Evolutionary conservation across 1,284 basidiomycete species (phyloP), one percentile per base, ranked within the genome.

Genomic region (Crepidotus sp.): DNA sequence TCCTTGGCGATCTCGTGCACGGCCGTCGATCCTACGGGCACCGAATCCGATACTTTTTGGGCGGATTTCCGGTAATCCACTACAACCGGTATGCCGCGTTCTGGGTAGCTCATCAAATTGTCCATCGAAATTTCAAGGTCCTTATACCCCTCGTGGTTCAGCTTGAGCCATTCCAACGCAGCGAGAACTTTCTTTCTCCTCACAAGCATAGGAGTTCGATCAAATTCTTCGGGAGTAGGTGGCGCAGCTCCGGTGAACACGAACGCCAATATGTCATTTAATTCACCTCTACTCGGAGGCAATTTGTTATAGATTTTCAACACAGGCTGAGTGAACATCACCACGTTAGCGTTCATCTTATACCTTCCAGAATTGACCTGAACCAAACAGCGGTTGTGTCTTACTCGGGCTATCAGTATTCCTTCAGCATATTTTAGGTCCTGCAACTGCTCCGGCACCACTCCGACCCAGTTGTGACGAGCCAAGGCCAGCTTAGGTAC

Each of bases 111-210:
- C 2, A 7, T 7, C 11, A 45, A 15, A 21, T 45, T 36, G 4
- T 33, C 15, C 26, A 52, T 40, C 13, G 50, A 55, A 14, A 55
- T 51, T 13, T 34, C 51, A 0, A 60, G 18, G 45, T 68, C 61
- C 17, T n/a, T 25, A 45, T 70, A 70, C 37, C 62, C 63, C 6
- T 14, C 14, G 27, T 69, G 62, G 49, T 69, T 69, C 0, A 64
- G 31, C 36, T 55, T 59, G 5, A 70, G 50, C 66, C 65, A 68
- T 36, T 63, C 48, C 6, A 69, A 45, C 0, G 63, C 67, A 4
- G 35, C 33, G 10, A 27, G 18, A 0, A 69, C 61, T 30, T 54
- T 48, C 17, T 55, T 50, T n/a, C 55, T 18, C 1, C 61, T 26
- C 0, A 0, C 26, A 13, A 27, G 11, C 26, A 27, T 27, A 13